A percentile compares a stretch with the other conserved stretches of the same genome.
Conservation (phyloP, 2,329 filamentous ascomycete genomes). For the Aspergillus sp. region DNA sequence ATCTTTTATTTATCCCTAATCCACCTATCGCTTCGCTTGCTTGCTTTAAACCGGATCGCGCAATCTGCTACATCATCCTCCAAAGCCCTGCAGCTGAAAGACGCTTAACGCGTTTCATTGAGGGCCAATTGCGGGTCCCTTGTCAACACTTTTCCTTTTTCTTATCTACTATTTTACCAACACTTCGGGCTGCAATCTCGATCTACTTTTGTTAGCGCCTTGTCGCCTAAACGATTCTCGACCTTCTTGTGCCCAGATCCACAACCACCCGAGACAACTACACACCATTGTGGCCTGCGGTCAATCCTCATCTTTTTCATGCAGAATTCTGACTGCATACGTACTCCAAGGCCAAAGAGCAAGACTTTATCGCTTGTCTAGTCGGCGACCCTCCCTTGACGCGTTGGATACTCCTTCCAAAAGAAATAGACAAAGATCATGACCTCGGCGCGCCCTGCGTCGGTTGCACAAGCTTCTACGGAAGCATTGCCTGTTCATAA, state of each 20-base stretch:
- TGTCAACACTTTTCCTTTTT: background rate
- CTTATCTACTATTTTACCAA: background rate
- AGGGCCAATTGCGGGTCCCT: background rate
- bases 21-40: background rate
- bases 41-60: too few relatives aligned
- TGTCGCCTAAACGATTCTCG: slow-evolving; percentile 18
- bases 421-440: slow-evolving; percentile 17
- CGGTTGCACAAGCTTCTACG: slow-evolving; percentile 53
- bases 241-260: slow-evolving; percentile 2
- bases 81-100: background rate
- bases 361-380: background rate
- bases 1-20: background rate
- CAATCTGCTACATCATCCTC: background rate
- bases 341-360: background rate
- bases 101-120: background rate
- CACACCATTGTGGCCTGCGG: slow-evolving; percentile 1
- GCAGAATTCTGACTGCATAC: background rate
- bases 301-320: slow-evolving; percentile 5
- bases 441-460: slow-evolving; percentile 38
- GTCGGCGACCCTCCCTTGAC: background rate
- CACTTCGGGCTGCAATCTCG: slow-evolving; percentile 2
- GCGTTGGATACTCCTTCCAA: background rate
- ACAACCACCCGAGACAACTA: slow-evolving; percentile 16
- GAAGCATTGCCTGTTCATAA: slow-evolving; percentile 41
- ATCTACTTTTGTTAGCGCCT: slow-evolving; percentile 19